Evolutionary conservation across 164 flowering plant species (phyloP).

Genomic region (Macadamia integrifolia): DNA sequence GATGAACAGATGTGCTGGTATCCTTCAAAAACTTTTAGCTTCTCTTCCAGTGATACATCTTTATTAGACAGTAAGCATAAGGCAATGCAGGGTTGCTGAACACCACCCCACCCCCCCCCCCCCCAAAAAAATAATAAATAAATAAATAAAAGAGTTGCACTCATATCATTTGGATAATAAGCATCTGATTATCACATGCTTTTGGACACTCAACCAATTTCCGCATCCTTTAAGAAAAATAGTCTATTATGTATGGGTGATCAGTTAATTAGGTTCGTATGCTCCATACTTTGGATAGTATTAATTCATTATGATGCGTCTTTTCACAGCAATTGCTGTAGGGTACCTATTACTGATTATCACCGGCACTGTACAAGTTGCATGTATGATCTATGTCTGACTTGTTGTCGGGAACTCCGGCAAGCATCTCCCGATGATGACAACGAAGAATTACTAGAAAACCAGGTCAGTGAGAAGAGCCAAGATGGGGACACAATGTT

Average conservation of each 20-base stretch:
- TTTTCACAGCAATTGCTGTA: conserved; percentile 71
- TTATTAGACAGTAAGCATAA: not conserved
- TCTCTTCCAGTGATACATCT: not conserved
- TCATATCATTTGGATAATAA: not conserved
- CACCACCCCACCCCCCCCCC: no score
- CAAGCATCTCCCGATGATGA: conserved; percentile 32
- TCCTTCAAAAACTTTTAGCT: conserved; percentile 1
- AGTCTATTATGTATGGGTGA: not conserved
- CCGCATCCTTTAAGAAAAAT: no score
- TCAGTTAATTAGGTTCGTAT: not conserved
- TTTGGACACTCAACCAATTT: not conserved
- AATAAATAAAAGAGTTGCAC: not conserved
- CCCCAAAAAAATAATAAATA: no score
- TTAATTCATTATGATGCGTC: conserved; percentile 5
- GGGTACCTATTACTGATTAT: conserved; percentile 84
- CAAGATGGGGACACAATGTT: conserved; percentile 22
- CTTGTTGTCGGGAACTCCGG: conserved; percentile 81
- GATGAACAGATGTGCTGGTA: conserved; percentile 99
- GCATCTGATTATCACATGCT: not conserved
- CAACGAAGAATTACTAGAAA: conserved; percentile 19
- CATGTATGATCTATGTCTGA: conserved; percentile 80
- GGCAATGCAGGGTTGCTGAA: not conserved
- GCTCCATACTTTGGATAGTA: conserved; percentile 1
- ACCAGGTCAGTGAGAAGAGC: conserved; percentile 18
- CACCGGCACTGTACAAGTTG: conserved; percentile 86